Base-by-base conservation (phyloP, 306 rosid genomes). In the Prunus padus region DNA sequence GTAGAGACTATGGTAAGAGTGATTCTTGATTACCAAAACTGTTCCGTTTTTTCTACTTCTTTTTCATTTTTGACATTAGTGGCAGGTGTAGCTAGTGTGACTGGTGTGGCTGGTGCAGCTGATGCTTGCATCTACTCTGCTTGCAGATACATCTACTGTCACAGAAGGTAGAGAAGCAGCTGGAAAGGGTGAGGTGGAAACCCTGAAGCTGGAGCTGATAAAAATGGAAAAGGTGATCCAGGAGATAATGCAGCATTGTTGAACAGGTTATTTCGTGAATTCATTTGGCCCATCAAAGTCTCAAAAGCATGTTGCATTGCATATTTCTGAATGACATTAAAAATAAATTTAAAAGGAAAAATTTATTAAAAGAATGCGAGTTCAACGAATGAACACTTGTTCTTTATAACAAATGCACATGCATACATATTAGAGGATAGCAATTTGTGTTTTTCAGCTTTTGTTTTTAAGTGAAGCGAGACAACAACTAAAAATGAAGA, bases 241-340 rank as follows among this genome's bases (percentile, higher is more conserved):
- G 91, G 84, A 71, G 96, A 81, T 79, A 81, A 86, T 30, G 89
- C 75, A 82, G 92, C 73, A 79, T 78, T 89, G 64, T 73, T 81
- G 79, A 87, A 84, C 63, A 66, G 93, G 73, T 76, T 86, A 70
- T 81, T 84, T 84, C 86, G 99, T 76, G 98, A 13, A 88, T 85
- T 87, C 97, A 87, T 86, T 82, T 92, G 98, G 71, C 96, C 89
- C 99, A 90, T 90, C 89, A 96, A 26, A 67, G 91, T 89, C 91
- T 96, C 89, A 81, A 90, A 87, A 88, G 99, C 98, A 90, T 92
- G 99, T 90, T 92, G 97, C 94, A 92, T 92, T 60, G 98, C 98
- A 96, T 90, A 96, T 61, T 88, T 90, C 99, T 96, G 89, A 80
- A 75, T 22, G 31, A 14, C 5, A 2, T 12, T 5, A 13, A 49